Evolutionary conservation across 768 basidiomycete genomes (phyloP).

Genomic region (Coprinopsis strossmayeri): DNA sequence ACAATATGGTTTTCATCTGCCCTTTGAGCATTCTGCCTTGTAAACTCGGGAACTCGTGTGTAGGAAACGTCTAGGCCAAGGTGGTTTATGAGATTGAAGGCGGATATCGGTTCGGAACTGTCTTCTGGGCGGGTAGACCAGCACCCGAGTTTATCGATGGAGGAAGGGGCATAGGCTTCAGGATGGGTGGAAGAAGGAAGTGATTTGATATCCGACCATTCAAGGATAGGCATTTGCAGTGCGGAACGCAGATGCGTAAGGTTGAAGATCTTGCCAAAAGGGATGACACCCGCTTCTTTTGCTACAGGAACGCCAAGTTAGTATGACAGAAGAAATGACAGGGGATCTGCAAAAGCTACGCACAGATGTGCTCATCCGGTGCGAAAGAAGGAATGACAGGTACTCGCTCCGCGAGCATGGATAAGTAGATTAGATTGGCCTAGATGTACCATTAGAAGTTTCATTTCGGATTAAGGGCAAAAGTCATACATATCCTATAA

Average conservation of each 20-base stretch:
- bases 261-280: slow-evolving; percentile 12
- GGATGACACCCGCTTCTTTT: slow-evolving; percentile 5
- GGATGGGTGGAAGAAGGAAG: not conserved
- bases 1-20: slow-evolving; percentile 1
- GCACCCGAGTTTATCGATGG: slow-evolving; percentile 7
- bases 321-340: not conserved
- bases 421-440: slow-evolving; percentile 4
- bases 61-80: slow-evolving; percentile 9
- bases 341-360: not conserved
- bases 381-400: slow-evolving; percentile 4
- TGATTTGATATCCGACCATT: slow-evolving; percentile 7
- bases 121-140: slow-evolving; percentile 7
- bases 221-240: slow-evolving; percentile 5
- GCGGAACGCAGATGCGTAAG: slow-evolving; percentile 5
- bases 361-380: slow-evolving; percentile 6
- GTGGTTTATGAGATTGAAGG: not conserved
- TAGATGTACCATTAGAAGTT: not conserved
- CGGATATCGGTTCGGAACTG: not conserved
- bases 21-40: not conserved
- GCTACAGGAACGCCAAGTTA: not conserved
- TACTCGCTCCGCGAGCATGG: not conserved
- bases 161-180: not conserved
- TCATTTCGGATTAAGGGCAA: not conserved
- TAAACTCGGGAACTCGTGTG: not conserved
- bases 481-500: slow-evolving; percentile 2